Conservation (phyloP, 306 rosid species). For the Cucurbita maxima region DNA sequence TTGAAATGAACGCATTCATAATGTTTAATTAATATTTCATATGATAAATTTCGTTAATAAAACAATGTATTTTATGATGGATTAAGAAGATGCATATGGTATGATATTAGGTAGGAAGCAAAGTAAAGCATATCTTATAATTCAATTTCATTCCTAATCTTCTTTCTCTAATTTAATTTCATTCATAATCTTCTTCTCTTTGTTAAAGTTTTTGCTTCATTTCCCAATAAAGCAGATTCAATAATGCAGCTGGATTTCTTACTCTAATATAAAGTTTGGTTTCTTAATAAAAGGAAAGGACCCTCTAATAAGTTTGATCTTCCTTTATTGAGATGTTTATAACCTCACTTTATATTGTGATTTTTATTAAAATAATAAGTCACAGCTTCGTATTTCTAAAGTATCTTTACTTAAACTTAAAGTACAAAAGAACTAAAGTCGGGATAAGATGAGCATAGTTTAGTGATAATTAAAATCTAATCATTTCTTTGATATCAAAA, state of each 20-base stretch:
- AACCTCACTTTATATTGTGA: neutral
- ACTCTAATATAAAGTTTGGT: constrained; percentile 1
- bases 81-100: neutral
- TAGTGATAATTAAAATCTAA: no score
- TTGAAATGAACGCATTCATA: neutral
- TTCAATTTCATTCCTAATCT: neutral
- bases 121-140: neutral
- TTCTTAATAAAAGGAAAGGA: neutral
- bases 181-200: neutral
- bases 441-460: no score
- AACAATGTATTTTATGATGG: neutral
- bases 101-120: neutral
- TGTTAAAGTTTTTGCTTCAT: constrained; percentile 5
- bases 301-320: neutral
- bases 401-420: neutral
- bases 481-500: no score
- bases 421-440: neutral
- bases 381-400: neutral
- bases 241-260: constrained; percentile 2
- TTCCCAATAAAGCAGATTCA: constrained; percentile 5
- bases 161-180: neutral
- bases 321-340: neutral
- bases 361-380: neutral
- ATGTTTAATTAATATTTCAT: neutral
- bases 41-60: neutral